Evolutionary conservation across 2,329 filamentous ascomycete genomes (phyloP).

Genomic region (Dothistroma septosporum): DNA sequence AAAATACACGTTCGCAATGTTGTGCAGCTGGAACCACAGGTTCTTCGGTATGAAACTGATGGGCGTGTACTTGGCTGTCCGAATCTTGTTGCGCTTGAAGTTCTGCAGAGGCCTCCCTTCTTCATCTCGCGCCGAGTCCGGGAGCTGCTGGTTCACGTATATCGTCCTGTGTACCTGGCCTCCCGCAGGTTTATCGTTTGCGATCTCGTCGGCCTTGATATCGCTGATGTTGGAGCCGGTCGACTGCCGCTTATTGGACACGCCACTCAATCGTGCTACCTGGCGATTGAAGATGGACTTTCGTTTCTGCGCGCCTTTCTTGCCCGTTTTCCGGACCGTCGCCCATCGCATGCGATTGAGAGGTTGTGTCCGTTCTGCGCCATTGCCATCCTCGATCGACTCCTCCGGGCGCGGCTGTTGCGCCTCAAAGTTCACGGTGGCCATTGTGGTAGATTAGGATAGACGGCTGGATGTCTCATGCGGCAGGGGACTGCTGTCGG

Average conservation of each 20-base stretch:
- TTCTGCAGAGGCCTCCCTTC: slow-evolving; percentile 67
- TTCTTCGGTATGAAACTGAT: slow-evolving; percentile 96
- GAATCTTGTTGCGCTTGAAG: slow-evolving; percentile 90
- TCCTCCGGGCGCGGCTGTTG: slow-evolving; percentile 18
- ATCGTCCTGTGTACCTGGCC: slow-evolving; percentile 53
- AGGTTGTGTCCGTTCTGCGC: slow-evolving; percentile 50
- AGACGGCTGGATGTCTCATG: slow-evolving; percentile 3
- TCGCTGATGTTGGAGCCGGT: slow-evolving; percentile 30
- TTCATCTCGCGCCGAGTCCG: slow-evolving; percentile 70
- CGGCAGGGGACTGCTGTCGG: background rate
- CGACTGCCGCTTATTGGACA: slow-evolving; percentile 40
- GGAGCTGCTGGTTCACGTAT: slow-evolving; percentile 83
- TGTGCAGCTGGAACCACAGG: slow-evolving; percentile 96
- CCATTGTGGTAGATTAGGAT: slow-evolving; percentile 1
- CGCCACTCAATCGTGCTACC: slow-evolving; percentile 26
- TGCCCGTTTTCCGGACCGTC: slow-evolving; percentile 77
- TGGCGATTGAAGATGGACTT: slow-evolving; percentile 71
- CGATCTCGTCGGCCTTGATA: slow-evolving; percentile 31
- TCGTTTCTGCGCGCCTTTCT: slow-evolving; percentile 73
- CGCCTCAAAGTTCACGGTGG: slow-evolving; percentile 10
- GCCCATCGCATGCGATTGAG: slow-evolving; percentile 85
- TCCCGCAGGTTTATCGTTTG: slow-evolving; percentile 30
- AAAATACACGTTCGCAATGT: slow-evolving; percentile 98
- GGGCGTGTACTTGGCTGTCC: slow-evolving; percentile 95
- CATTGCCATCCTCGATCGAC: slow-evolving; percentile 32